These are phyloP conservation scores for Zarea fungicola DNA, from an alignment of 2,329 filamentous ascomycete genomes.

Conservation along the genomic window DNA sequence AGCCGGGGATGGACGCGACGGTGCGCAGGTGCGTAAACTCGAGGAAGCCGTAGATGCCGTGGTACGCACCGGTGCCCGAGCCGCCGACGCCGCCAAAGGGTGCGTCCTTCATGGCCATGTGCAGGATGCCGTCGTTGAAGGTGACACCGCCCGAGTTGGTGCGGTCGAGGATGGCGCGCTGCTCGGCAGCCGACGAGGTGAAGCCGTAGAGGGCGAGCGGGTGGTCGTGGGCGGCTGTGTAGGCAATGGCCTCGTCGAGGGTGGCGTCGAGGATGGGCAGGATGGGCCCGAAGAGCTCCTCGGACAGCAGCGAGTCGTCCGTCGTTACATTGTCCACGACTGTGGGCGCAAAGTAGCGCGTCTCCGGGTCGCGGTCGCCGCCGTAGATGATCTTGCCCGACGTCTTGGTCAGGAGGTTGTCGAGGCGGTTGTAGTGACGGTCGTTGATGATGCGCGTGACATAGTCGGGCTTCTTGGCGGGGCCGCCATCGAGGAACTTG, in stretches of 20 bases:
- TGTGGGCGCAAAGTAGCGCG: constrained; percentile 31
- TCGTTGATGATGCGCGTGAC: constrained; percentile 35
- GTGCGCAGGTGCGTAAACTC: constrained; percentile 36
- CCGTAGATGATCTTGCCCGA: constrained; percentile 32
- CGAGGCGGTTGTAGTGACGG: constrained; percentile 36
- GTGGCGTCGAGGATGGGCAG: constrained; percentile 34
- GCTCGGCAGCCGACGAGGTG: constrained; percentile 29
- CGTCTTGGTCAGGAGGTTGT: constrained; percentile 29
- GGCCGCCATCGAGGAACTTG: constrained; percentile 21
- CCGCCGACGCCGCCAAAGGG: constrained; percentile 47
- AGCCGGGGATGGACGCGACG: constrained; percentile 31
- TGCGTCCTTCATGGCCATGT: constrained; percentile 34
- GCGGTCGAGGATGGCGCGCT: constrained; percentile 25
- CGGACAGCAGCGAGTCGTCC: constrained; percentile 34
- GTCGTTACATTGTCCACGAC: constrained; percentile 31
- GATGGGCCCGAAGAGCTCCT: constrained; percentile 42
- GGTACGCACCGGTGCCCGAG: constrained; percentile 44
- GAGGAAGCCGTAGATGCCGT: constrained; percentile 43
- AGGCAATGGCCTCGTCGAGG: constrained; percentile 25
- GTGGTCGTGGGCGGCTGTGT: constrained; percentile 24
- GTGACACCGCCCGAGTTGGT: constrained; percentile 46
- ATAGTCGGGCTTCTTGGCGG: constrained; percentile 17
- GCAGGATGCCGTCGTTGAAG: constrained; percentile 44
- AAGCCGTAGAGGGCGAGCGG: constrained; percentile 39
- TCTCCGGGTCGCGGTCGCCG: constrained; percentile 25